Conservation (phyloP, 2,329 filamentous ascomycete species). For the Fusarium goolgardi region DNA sequence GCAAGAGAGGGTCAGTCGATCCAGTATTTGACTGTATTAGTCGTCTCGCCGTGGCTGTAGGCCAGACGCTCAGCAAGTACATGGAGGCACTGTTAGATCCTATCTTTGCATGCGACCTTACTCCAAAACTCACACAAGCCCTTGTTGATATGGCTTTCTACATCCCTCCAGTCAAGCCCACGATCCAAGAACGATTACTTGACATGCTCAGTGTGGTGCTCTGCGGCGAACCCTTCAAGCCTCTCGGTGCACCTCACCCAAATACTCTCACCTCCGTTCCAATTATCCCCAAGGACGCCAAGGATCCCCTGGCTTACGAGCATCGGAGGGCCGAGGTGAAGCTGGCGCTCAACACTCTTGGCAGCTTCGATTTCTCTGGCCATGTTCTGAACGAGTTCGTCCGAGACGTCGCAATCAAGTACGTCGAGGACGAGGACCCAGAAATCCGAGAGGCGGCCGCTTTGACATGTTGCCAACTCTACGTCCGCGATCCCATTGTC, state of each 20-base stretch:
- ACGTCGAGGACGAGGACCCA: constrained; percentile 94
- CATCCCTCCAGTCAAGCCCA: constrained; percentile 91
- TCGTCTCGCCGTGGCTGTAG: constrained; percentile 92
- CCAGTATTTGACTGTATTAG: constrained; percentile 98
- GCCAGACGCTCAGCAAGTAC: constrained; percentile 97
- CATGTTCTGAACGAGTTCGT: constrained; percentile 99
- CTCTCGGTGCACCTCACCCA: constrained; percentile 85
- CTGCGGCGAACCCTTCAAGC: constrained; percentile 91
- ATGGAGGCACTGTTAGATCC: constrained; percentile 96
- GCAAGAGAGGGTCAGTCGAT: constrained; percentile 71
- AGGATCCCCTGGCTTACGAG: constrained; percentile 85
- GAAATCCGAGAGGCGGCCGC: constrained; percentile 95
- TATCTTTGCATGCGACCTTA: constrained; percentile 96
- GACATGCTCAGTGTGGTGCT: constrained; percentile 96
- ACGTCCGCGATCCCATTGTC: constrained; percentile 95
- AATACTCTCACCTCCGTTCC: constrained; percentile 85
- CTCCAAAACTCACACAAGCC: constrained; percentile 92
- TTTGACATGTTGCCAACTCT: constrained; percentile 96
- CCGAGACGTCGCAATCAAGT: constrained; percentile 96
- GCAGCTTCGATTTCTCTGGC: constrained; percentile 95
- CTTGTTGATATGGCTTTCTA: constrained; percentile 99
- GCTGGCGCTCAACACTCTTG: constrained; percentile 90
- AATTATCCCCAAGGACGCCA: constrained; percentile 86
- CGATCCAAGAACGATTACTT: constrained; percentile 91
- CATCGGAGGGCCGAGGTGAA: constrained; percentile 88